phyloP scores from a whole-genome alignment of 2,329 filamentous ascomycete species.

The Pseudogymnoascus sp. region DNA sequence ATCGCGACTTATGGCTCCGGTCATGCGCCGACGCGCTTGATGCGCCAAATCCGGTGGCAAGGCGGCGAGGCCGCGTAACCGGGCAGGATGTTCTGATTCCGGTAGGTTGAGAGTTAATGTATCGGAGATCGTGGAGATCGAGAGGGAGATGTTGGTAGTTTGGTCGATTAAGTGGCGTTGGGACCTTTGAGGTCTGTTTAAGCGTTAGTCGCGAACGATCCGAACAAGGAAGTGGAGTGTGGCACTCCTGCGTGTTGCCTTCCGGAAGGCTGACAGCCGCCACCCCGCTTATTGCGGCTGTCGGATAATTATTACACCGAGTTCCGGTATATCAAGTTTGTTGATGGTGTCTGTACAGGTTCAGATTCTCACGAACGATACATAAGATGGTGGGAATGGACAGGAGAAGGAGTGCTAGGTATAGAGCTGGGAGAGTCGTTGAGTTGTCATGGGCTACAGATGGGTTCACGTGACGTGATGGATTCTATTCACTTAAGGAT shows the following conservation, averaged over 20 bases:
- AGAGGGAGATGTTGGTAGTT: not conserved
- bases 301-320: not conserved
- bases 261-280: not conserved
- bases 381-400: not conserved
- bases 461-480: not conserved
- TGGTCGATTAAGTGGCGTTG: not conserved
- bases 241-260: not conserved
- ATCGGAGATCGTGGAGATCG: not conserved
- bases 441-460: not conserved
- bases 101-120: not conserved
- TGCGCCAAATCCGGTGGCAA: not conserved
- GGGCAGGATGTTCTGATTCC: not conserved
- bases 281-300: not conserved
- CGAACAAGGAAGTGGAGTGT: constrained; percentile 1
- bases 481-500: not conserved
- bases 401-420: not conserved
- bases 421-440: not conserved
- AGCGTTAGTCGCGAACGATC: not conserved
- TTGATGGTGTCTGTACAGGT: not conserved
- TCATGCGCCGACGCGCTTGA: constrained; percentile 1
- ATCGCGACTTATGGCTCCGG: constrained; percentile 37
- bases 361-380: not conserved
- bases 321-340: not conserved
- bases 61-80: not conserved
- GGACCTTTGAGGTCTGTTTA: not conserved